Base-by-base conservation (phyloP, 2,329 filamentous ascomycete genomes). In the Exserohilum turcica region DNA sequence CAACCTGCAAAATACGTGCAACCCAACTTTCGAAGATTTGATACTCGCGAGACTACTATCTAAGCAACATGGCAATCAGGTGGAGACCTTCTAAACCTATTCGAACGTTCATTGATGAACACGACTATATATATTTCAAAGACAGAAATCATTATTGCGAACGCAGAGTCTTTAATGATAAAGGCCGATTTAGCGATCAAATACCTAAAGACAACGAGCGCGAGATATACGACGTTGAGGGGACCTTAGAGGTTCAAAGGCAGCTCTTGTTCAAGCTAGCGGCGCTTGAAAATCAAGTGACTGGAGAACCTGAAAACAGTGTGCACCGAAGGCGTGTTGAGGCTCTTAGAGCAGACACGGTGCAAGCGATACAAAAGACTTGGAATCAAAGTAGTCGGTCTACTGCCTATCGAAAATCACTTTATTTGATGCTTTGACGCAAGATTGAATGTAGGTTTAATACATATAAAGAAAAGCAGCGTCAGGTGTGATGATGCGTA, bases 231-330 rank as follows among this genome's bases (percentile, higher is more conserved):
- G 43, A 56, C 18, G 31, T 51, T 40, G 31, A 56, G 28, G 45
- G 46, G 45, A 51, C 28, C 46, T 51, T 59, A 24, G 56, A 50
- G 18, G 46, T 59, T 19, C 46, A 59, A 44, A 54, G 49, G 48
- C 21, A 50, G 2, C 49, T 59, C 10, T 45, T 59, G 31, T 43
- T 51, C 27, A 59, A 56, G 48, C 56, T 59, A 54, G 56, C 49
- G 29, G 56, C 46, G 52, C 33, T 37, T 37, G 56, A 59, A 43
- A 59, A 56, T 56, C 8, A n/a, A 6, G 39, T 48, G 13, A 56
- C 49, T 24, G 53, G 50, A 50, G 33, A 40, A 16, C 24, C 27
- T 53, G 15, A 44, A 31, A 28, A 7, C 8, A 9, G 48, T 31
- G 21, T 16, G 27, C 16, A 31, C 39, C 35, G 21, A 54, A 49